Conservation (phyloP, 495 filamentous ascomycete genomes). For the Hypoxylon intermedium region DNA sequence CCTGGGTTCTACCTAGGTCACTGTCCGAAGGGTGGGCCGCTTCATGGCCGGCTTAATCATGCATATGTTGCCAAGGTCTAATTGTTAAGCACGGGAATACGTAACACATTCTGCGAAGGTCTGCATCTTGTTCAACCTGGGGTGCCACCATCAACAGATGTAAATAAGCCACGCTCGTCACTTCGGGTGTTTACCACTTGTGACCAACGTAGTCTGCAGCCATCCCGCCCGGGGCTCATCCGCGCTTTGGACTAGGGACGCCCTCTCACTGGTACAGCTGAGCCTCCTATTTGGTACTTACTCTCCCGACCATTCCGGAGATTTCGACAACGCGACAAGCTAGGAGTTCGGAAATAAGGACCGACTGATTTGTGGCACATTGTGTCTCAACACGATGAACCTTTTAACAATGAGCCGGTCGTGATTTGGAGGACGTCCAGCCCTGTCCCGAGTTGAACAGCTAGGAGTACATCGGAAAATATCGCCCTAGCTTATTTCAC, state of each 20-base stretch:
- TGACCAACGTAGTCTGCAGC: conserved; percentile 4
- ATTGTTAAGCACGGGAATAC: no score
- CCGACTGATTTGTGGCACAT: conserved; percentile 17
- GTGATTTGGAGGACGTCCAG: conserved; percentile 16
- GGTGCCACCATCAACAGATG: conserved; percentile 1
- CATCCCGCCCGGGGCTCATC: conserved; percentile 16
- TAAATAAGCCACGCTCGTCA: conserved; percentile 1
- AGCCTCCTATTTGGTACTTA: no score
- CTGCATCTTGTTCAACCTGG: not conserved
- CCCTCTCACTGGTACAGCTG: conserved; percentile 4
- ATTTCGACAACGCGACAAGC: no score
- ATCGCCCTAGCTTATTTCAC: not conserved
- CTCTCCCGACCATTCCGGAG: no score
- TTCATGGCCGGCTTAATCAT: not conserved
- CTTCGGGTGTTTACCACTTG: conserved; percentile 7
- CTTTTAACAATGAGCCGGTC: conserved; percentile 13
- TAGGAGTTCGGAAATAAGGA: not conserved
- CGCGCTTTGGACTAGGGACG: conserved; percentile 8
- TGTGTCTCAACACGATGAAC: conserved; percentile 17
- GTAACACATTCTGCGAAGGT: no score
- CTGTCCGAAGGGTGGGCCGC: not conserved
- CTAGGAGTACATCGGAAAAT: conserved; percentile 12
- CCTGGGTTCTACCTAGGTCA: not conserved
- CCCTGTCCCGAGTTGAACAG: conserved; percentile 9
- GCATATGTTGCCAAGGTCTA: not conserved